phyloP scores from a whole-genome alignment of 257 asterid genomes.

The Misopates orontium region DNA sequence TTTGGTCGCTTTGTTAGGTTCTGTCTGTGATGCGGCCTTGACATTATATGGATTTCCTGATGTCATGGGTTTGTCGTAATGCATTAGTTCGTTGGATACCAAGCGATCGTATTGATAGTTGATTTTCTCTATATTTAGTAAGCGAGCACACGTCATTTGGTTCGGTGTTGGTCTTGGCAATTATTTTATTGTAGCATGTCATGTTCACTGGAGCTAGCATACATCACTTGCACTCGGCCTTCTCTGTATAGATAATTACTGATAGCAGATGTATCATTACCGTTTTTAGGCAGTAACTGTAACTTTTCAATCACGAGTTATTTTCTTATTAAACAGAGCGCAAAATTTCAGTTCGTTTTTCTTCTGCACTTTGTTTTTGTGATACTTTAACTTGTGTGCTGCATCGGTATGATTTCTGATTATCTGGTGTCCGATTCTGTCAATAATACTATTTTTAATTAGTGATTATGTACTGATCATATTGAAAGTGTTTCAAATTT shows the following conservation, averaged over 20 bases:
- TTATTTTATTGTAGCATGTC: not conserved
- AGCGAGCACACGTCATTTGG: no score
- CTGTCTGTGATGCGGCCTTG: not conserved
- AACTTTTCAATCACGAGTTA: no score
- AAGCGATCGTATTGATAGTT: not conserved
- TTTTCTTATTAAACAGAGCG: no score
- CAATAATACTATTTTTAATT: no score
- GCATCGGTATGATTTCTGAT: no score
- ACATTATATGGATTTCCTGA: not conserved
- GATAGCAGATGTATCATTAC: not conserved
- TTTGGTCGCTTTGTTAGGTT: constrained; percentile 9
- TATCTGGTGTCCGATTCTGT: not conserved
- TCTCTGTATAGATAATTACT: not conserved
- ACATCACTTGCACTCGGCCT: not conserved
- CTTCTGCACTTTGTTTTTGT: no score
- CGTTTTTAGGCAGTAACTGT: not conserved
- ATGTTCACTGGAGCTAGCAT: not conserved
- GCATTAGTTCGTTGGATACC: no score
- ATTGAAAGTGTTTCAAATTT: no score
- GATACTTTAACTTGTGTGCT: no score
- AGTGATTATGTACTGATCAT: no score
- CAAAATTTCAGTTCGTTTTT: no score
- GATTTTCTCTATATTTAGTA: no score
- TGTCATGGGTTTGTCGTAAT: not conserved
- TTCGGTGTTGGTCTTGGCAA: not conserved